Conservation (phyloP, 257 asterid genomes). For the Gentiana dahurica region DNA sequence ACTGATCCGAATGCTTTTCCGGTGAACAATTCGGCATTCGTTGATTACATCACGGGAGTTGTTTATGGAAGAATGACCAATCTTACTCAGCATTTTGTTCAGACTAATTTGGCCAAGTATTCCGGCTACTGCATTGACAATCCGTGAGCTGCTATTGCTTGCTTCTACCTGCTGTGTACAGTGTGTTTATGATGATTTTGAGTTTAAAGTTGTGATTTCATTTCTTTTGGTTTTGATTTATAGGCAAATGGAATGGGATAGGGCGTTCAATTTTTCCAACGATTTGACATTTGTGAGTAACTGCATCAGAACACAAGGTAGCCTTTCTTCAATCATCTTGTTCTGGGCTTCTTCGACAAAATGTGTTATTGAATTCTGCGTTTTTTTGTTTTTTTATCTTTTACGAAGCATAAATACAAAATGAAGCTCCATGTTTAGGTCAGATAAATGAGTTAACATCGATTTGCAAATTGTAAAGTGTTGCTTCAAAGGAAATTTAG, state of each 20-base stretch:
- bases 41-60: conserved; percentile 22
- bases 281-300: conserved; percentile 52
- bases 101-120: conserved; percentile 35
- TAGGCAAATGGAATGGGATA: conserved; percentile 66
- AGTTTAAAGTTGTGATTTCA: neutral
- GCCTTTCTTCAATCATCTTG: neutral
- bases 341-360: neutral
- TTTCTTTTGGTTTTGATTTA: conserved; percentile 2
- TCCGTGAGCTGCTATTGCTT: conserved; percentile 28
- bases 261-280: conserved; percentile 51
- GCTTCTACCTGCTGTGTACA: neutral
- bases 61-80: conserved; percentile 35
- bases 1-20: conserved; percentile 8
- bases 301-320: conserved; percentile 55
- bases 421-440: neutral
- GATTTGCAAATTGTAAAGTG: neutral
- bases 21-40: conserved; percentile 15
- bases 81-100: conserved; percentile 37
- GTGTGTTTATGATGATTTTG: neutral
- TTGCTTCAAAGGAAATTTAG: neutral
- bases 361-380: too few species aligned
- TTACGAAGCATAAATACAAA: neutral
- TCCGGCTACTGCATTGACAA: conserved; percentile 50
- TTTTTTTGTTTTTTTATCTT: neutral
- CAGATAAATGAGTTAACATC: neutral